These are phyloP conservation scores for Daldinia concentrica DNA, from an alignment of 495 filamentous ascomycete genomes.

Conservation along the genomic window DNA sequence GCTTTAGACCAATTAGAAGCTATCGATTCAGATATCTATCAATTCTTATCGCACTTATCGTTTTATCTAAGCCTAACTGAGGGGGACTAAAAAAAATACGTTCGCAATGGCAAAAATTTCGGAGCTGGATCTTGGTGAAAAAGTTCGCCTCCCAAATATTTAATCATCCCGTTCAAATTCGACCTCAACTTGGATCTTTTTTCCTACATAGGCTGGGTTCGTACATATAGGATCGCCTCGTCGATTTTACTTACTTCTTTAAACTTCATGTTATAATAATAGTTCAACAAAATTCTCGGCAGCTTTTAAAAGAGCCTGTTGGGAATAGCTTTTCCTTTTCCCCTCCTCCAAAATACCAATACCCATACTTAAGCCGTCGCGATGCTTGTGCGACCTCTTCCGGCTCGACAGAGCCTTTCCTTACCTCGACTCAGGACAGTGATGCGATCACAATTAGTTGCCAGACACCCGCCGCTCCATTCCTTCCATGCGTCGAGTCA, in stretches of 20 bases:
- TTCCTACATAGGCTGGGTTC: conserved; percentile 15
- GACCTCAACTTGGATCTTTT: conserved; percentile 16
- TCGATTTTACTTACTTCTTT: background rate
- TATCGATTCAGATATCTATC: background rate
- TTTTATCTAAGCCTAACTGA: background rate
- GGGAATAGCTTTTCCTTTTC: conserved; percentile 19
- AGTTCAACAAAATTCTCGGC: conserved; percentile 14
- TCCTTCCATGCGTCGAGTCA: conserved; percentile 18
- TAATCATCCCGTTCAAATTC: background rate
- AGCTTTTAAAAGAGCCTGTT: conserved; percentile 37
- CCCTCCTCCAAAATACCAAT: conserved; percentile 13
- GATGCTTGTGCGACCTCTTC: conserved; percentile 41
- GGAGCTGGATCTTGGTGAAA: conserved; percentile 23
- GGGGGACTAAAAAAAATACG: conserved; percentile 7
- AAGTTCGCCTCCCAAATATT: conserved; percentile 19
- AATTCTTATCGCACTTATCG: conserved; percentile 10
- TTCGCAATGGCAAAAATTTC: conserved; percentile 35
- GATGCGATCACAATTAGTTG: conserved; percentile 30
- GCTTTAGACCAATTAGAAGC: conserved; percentile 19
- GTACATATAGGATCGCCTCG: conserved; percentile 11
- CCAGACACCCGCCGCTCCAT: conserved; percentile 18
- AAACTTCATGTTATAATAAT: conserved; percentile 37
- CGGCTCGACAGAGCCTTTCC: conserved; percentile 34
- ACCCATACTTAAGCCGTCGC: conserved; percentile 8
- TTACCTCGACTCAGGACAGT: conserved; percentile 23